Evolutionary conservation across 805 yeast species (phyloP).

Genomic region (Grigorovia yakushimaensis): DNA sequence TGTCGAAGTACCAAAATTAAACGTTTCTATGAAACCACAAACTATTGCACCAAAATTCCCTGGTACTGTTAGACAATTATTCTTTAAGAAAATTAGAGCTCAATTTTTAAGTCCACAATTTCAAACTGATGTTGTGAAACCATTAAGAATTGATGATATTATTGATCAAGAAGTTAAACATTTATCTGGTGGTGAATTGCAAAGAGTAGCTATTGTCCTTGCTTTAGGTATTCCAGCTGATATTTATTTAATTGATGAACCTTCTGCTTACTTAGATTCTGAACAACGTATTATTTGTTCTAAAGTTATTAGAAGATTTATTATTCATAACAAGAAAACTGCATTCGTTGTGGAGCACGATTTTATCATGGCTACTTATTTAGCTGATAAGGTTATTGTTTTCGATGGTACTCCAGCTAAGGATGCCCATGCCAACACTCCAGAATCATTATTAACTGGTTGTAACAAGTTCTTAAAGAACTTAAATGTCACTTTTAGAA

Average conservation of each 20-base stretch:
- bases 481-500: slow-evolving; percentile 95
- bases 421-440: slow-evolving; percentile 74
- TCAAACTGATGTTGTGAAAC: slow-evolving; percentile 96
- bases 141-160: slow-evolving; percentile 84
- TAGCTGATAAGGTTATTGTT: slow-evolving; percentile 97
- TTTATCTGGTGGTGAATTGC: slow-evolving; percentile 98
- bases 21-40: slow-evolving; percentile 97
- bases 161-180: slow-evolving; percentile 97
- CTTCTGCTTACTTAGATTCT: slow-evolving; percentile 96
- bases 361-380: slow-evolving; percentile 98
- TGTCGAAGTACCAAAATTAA: slow-evolving; percentile 75
- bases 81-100: slow-evolving; percentile 92
- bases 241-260: slow-evolving; percentile 95
- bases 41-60: slow-evolving; percentile 97
- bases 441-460: slow-evolving; percentile 92
- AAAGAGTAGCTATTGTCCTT: slow-evolving; percentile 95
- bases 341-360: slow-evolving; percentile 99
- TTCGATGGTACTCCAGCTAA: slow-evolving; percentile 92
- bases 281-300: slow-evolving; percentile 99
- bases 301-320: slow-evolving; percentile 93
- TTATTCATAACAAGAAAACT: slow-evolving; percentile 92
- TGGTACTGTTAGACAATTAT: slow-evolving; percentile 96
- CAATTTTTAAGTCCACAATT: slow-evolving; percentile 93
- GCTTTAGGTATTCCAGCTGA: slow-evolving; percentile 93
- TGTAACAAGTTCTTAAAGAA: slow-evolving; percentile 95